A percentile compares a stretch with the other conserved stretches of the same genome.
These are phyloP conservation scores for Domatiomyces globalis DNA, from an alignment of 2,329 filamentous ascomycete species.

Conservation along the genomic window DNA sequence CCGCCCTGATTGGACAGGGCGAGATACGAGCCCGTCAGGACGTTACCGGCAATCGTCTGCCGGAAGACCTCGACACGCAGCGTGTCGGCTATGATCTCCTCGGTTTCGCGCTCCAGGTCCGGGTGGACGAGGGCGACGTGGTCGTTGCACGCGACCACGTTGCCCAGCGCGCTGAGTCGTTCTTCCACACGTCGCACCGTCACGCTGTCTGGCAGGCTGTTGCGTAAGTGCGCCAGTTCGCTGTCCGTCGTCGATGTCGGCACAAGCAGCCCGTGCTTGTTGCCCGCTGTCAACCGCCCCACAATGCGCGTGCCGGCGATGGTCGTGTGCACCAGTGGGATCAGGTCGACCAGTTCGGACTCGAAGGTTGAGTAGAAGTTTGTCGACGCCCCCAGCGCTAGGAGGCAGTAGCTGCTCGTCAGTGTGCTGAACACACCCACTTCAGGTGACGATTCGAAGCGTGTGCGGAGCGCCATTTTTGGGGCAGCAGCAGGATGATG, in stretches of 20 bases:
- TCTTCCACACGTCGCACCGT: constrained; percentile 98
- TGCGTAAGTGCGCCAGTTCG: constrained; percentile 92
- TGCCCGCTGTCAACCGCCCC: constrained; percentile 86
- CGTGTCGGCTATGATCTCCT: constrained; percentile 96
- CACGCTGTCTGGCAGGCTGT: constrained; percentile 79
- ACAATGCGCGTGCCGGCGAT: constrained; percentile 95
- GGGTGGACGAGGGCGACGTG: constrained; percentile 94
- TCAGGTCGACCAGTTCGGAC: constrained; percentile 90
- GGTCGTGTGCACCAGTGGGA: constrained; percentile 91
- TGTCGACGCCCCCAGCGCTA: constrained; percentile 87
- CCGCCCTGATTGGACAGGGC: constrained; percentile 88
- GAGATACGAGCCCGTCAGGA: constrained; percentile 95
- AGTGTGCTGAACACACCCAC: constrained; percentile 94
- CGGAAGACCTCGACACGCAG: constrained; percentile 47
- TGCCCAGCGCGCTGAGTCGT: constrained; percentile 83
- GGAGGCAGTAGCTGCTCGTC: constrained; percentile 92
- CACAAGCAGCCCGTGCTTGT: constrained; percentile 91
- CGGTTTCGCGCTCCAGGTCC: constrained; percentile 91
- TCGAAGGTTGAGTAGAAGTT: constrained; percentile 99
- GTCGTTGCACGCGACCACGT: constrained; percentile 93
- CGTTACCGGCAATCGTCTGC: constrained; percentile 94
- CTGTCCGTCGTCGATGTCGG: constrained; percentile 94
- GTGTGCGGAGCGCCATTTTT: constrained; percentile 35
- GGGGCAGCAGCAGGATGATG: neutral
- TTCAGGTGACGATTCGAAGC: constrained; percentile 40